Percentiles rank a stretch among this genome's conserved stretches.
These are phyloP conservation scores for Colletotrichum somersetense DNA, from an alignment of 2,329 filamentous ascomycete genomes.

Conservation along the genomic window DNA sequence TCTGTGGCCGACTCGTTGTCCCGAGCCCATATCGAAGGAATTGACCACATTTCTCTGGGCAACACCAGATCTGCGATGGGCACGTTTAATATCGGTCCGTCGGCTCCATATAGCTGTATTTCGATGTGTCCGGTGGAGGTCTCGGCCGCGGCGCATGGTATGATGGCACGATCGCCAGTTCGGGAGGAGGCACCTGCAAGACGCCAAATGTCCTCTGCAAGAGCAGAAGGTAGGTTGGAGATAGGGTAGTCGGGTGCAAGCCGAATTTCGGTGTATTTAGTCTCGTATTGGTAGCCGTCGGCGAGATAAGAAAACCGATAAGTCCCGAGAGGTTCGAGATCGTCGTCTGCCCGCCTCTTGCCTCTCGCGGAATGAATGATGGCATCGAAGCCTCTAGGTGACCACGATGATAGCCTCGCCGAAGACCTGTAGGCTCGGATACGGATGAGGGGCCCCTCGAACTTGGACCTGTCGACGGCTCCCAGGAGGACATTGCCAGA, in stretches of 20 bases:
- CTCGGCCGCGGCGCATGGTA: slow-evolving; percentile 46
- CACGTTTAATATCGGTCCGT: slow-evolving; percentile 47
- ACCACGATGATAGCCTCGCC: neutral
- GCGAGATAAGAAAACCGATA: too few species aligned
- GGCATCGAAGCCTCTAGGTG: slow-evolving; percentile 9
- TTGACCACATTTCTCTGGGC: slow-evolving; percentile 26
- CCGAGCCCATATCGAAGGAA: too few species aligned
- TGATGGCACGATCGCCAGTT: slow-evolving; percentile 39
- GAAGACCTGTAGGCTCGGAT: slow-evolving; percentile 3
- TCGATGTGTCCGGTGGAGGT: slow-evolving; percentile 44
- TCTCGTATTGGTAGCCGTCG: neutral
- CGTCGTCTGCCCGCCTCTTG: neutral
- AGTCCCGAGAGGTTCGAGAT: neutral
- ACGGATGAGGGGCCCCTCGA: slow-evolving; percentile 44
- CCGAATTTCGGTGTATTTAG: neutral
- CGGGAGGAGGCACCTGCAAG: slow-evolving; percentile 47
- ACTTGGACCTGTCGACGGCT: slow-evolving; percentile 38
- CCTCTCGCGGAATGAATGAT: slow-evolving; percentile 24
- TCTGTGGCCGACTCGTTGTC: neutral
- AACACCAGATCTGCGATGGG: slow-evolving; percentile 49
- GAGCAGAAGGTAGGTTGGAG: slow-evolving; percentile 43
- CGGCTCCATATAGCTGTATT: slow-evolving; percentile 46
- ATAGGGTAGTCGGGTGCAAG: slow-evolving; percentile 20
- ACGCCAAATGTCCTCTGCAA: slow-evolving; percentile 47
- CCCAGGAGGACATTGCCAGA: slow-evolving; percentile 35